Base-by-base conservation (phyloP, 1,284 basidiomycete genomes). In the Microbotryum silenes-acaulis region DNA sequence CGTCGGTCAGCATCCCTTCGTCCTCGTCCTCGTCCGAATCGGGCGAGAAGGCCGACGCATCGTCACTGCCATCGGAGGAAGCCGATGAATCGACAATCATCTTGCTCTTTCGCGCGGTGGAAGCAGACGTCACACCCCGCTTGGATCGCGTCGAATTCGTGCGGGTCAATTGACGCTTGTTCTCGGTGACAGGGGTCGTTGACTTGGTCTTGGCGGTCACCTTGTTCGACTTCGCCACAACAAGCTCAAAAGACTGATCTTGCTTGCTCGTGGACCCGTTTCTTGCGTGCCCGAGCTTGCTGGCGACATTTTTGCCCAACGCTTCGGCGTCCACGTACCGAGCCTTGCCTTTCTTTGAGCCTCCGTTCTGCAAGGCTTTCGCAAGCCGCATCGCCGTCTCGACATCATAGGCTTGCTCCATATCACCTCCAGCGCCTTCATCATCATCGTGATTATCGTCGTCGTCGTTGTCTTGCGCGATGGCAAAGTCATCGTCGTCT, bases 261-360 rank as follows among this genome's bases (percentile, higher is more conserved):
- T 31, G 23, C 50, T 51, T 29, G 21, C 47, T 21, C 27, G 25
- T 9, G 20, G n/a, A 21, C 46, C 37, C 29, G 46, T 57, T 7
- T 27, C 37, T 42, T 42, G 56, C n/a, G 56, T 50, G 18, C 49
- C 51, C 14, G 50, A 57, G 45, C 47, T 9, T 6, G 4, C n/a
- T 16, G 47, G 14, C 20, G 14, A 21, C 23, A 46, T 31, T 16
- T 6, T 49, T 21, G 29, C 37, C 46, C 27, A 12, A 33, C 27
- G 50, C 18, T 27, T 54, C 53, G 44, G 56, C 52, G 10, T 61
- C 63, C 20, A 64, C 48, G 42, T 64, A 55, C 20, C 56, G 44
- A 6, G 29, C 48, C 14, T 59, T 42, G 37, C 37, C 37, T 18
- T 42, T 42, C 16, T 42, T 42, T 18, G 37, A 42, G 52, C 4